phyloP scores from a whole-genome alignment of 2,329 filamentous ascomycete species.

The Pseudonectria buxi region DNA sequence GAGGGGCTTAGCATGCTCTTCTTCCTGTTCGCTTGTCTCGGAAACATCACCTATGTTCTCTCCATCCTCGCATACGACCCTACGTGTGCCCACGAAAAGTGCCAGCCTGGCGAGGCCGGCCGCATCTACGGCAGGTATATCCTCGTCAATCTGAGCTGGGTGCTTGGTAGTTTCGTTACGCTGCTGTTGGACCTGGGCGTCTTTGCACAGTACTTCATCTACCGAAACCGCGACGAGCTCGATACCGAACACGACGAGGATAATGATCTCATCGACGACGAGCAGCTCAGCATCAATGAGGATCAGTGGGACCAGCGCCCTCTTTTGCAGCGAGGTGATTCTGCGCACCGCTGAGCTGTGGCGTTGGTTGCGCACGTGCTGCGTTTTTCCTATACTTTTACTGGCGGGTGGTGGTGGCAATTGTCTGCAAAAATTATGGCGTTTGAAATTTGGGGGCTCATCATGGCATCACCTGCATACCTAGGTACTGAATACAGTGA shows the following conservation, averaged over 20 bases:
- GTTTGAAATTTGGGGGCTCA: too few relatives aligned
- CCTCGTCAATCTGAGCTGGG: conserved; percentile 83
- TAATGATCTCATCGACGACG: conserved; percentile 20
- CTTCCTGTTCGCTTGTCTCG: conserved; percentile 93
- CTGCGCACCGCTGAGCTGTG: conserved; percentile 15
- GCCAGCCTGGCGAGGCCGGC: conserved; percentile 57
- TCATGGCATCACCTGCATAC: too few relatives aligned
- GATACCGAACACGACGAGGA: conserved; percentile 22
- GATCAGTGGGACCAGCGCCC: conserved; percentile 36
- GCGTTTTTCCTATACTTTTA: too few relatives aligned
- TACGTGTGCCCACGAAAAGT: conserved; percentile 50
- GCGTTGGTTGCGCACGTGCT: too few relatives aligned
- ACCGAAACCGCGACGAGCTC: conserved; percentile 45
- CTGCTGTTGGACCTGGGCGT: conserved; percentile 78
- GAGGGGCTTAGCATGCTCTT: conserved; percentile 92
- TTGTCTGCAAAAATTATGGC: too few relatives aligned
- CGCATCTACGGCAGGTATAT: conserved; percentile 74
- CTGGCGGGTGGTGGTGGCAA: too few relatives aligned
- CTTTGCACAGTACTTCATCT: conserved; percentile 88
- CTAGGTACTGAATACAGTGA: too few relatives aligned
- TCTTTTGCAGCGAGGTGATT: conserved; percentile 26
- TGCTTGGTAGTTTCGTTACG: conserved; percentile 83
- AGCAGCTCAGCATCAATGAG: conserved; percentile 18
- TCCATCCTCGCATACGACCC: conserved; percentile 89
- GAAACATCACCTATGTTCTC: conserved; percentile 88